These are phyloP conservation scores for Saccharum hybrid DNA, from an alignment of 202 grass and related monocot species.

Conservation along the genomic window DNA sequence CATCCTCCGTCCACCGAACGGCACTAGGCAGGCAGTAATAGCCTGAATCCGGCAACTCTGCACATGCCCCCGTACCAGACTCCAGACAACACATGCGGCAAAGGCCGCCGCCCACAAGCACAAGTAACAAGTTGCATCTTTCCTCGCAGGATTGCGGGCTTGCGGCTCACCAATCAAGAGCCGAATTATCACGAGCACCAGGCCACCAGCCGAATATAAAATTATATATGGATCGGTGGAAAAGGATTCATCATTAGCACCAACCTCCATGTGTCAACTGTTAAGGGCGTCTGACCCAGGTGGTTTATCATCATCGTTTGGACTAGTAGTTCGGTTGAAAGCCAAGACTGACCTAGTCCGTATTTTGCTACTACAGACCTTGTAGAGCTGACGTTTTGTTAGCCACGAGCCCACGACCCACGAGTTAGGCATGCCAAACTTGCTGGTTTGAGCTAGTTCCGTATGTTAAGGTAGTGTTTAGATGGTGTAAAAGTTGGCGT, in stretches of 20 bases:
- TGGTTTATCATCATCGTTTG: not conserved
- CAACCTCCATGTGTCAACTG: not conserved
- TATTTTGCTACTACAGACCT: no score
- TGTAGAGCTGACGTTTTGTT: not conserved
- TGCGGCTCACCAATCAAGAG: not conserved
- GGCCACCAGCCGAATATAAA: not conserved
- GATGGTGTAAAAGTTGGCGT: no score
- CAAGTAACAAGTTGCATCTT: not conserved
- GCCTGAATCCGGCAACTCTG: conserved; percentile 36
- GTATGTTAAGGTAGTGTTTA: no score
- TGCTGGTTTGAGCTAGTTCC: no score
- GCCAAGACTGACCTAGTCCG: not conserved
- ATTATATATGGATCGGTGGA: not conserved
- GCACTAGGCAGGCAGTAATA: conserved; percentile 24
- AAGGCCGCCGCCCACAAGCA: not conserved
- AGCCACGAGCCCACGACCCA: no score
- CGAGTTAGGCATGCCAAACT: not conserved
- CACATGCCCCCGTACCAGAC: not conserved
- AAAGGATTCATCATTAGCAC: not conserved
- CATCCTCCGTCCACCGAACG: conserved; percentile 35
- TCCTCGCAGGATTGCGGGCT: not conserved
- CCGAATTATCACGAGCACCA: not conserved
- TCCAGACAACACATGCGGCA: not conserved
- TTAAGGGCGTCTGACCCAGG: not conserved
- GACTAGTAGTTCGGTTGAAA: not conserved